phyloP scores from a whole-genome alignment of 1,139 yeast genomes.

The Zygosaccharomyces sapae region DNA sequence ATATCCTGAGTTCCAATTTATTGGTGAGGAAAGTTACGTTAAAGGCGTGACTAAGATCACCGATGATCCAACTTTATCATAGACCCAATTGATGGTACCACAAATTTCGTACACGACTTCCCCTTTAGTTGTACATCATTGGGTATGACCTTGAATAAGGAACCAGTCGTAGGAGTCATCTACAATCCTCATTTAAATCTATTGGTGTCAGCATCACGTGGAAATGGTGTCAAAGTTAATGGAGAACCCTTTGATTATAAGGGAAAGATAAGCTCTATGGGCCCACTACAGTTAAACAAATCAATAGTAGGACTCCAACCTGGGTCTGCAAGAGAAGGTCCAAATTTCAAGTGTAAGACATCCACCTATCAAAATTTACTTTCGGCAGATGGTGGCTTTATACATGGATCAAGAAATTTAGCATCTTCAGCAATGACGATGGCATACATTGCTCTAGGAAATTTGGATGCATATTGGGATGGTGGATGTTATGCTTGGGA shows the following conservation, averaged over 20 bases:
- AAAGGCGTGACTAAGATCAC: constrained; percentile 46
- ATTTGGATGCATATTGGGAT: constrained; percentile 57
- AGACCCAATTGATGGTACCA: constrained; percentile 61
- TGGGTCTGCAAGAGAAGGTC: constrained; percentile 54
- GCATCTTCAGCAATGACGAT: constrained; percentile 61
- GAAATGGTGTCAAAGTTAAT: constrained; percentile 50
- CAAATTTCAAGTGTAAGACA: constrained; percentile 46
- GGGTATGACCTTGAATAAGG: constrained; percentile 48
- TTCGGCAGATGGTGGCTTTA: constrained; percentile 46
- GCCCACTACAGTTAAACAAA: constrained; percentile 43
- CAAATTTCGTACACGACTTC: constrained; percentile 56
- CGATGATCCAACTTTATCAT: constrained; percentile 57
- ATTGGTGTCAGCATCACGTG: constrained; percentile 50
- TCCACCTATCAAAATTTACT: constrained; percentile 46
- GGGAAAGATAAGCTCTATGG: constrained; percentile 29
- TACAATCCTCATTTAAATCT: constrained; percentile 52
- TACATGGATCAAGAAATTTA: constrained; percentile 54
- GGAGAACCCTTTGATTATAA: constrained; percentile 41
- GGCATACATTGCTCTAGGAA: constrained; percentile 53
- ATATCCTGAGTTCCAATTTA: constrained; percentile 49
- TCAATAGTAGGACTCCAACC: constrained; percentile 55
- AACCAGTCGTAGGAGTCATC: constrained; percentile 56
- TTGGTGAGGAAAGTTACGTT: constrained; percentile 57
- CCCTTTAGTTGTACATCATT: constrained; percentile 58
- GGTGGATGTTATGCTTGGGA: constrained; percentile 65